A percentile compares a stretch with the other conserved stretches of the same genome.
These are phyloP conservation scores for Leccinum sublutescens DNA, from an alignment of 768 basidiomycete genomes.

Conservation along the genomic window DNA sequence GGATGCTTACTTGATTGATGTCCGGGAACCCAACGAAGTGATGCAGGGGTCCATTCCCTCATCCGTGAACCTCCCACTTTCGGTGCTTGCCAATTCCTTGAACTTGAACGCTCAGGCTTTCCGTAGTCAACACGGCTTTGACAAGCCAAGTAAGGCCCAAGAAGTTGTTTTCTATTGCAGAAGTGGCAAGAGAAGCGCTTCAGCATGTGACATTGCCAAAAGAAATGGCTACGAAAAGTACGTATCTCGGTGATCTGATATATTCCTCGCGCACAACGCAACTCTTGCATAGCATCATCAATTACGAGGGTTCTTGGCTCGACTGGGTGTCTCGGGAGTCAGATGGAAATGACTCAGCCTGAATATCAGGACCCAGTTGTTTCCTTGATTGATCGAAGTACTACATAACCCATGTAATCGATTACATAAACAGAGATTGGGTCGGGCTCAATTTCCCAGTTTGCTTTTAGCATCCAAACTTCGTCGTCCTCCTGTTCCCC, in stretches of 20 bases:
- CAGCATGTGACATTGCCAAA: conserved; percentile 79
- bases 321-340: conserved; percentile 70
- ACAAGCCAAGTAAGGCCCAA: conserved; percentile 67
- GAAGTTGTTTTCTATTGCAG: conserved; percentile 90
- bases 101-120: conserved; percentile 56
- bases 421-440: not conserved
- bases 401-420: conserved; percentile 1
- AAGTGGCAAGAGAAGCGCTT: conserved; percentile 79
- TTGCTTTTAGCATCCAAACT: not conserved
- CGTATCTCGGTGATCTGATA: conserved; percentile 24
- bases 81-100: conserved; percentile 67
- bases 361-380: not conserved
- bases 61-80: conserved; percentile 85
- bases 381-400: conserved; percentile 1
- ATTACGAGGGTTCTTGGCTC: conserved; percentile 86
- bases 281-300: conserved; percentile 46
- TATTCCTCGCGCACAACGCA: not conserved
- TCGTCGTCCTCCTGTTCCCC: not conserved
- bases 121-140: conserved; percentile 63
- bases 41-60: conserved; percentile 92
- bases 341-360: conserved; percentile 34
- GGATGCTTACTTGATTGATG: conserved; percentile 79
- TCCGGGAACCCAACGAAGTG: conserved; percentile 92
- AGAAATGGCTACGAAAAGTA: conserved; percentile 82
- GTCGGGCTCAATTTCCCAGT: not conserved